Evolutionary conservation across 306 rosid species (phyloP), one percentile per base, ranked within the genome.

Genomic region (Adenanthera pavonina): DNA sequence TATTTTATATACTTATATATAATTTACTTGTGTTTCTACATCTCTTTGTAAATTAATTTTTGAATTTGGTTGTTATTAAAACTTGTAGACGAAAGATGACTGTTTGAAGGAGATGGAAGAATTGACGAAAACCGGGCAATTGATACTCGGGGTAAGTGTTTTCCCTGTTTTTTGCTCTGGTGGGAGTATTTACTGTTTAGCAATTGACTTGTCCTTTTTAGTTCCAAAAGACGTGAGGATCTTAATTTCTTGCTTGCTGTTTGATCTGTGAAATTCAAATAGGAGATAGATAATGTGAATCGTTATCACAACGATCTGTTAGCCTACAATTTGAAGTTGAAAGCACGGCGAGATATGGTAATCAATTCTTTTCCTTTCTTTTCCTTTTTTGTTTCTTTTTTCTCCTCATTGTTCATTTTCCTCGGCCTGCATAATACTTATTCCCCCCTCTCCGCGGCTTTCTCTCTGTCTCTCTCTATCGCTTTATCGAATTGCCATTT

Each of bases 281-380:
- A 93, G 93, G 91, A 92, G 65, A 0, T 90, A 12, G 77, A 85
- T 62, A 84, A 74, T 49, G 91, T 85, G 67, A 69, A 80, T 56
- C 41, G 67, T 48, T 44, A 79, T 52, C 57, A 36, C 16, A 78
- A 75, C 6, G 57, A 70, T 19, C 51, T 88, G 57, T 70, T 75
- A 35, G 70, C 84, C 20, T 59, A 30, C 33, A 90, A 89, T 84
- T 71, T 54, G 68, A 78, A 68, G 81, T 41, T 90, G 82, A 87
- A 88, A 75, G 85, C 87, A 6, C 88, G 54, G 66, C 82, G 75
- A 47, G 67, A 77, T 9, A 80, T 84, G 94, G 98, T 90, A 20
- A 19, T 69, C 67, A 48, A 38, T 75, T 14, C 3, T 62, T 16
- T 60, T n/a, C 9, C 8, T 19, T 8, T 48, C 49, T 20, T 36